These are phyloP conservation scores for Epichloe gansuensis DNA, from an alignment of 2,329 filamentous ascomycete species.

Conservation along the genomic window DNA sequence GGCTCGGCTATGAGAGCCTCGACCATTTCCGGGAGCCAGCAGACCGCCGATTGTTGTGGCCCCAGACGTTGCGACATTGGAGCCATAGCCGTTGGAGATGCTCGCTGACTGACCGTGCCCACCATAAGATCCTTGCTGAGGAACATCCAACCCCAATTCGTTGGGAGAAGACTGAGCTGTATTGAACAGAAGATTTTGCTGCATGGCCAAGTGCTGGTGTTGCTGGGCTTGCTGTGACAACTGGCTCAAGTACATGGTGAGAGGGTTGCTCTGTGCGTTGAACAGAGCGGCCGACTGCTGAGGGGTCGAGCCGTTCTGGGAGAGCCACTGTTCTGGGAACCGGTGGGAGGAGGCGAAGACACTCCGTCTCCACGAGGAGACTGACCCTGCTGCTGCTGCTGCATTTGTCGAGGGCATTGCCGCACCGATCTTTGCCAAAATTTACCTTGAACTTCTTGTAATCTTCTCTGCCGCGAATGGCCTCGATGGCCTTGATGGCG, in stretches of 20 bases:
- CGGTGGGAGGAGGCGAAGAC: conserved; percentile 45
- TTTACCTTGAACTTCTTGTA: conserved; percentile 99
- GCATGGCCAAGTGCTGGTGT: conserved; percentile 57
- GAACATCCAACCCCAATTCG: conserved; percentile 45
- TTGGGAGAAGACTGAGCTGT: conserved; percentile 50
- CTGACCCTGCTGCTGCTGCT: conserved; percentile 35
- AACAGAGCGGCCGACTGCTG: conserved; percentile 62
- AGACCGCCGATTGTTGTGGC: conserved; percentile 65
- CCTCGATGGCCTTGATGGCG: conserved; percentile 98
- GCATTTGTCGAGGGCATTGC: conserved; percentile 83
- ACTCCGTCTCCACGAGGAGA: conserved; percentile 54
- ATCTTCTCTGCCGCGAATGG: conserved; percentile 84
- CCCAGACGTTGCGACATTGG: conserved; percentile 38
- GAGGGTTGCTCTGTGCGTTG: conserved; percentile 73
- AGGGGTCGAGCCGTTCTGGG: conserved; percentile 43
- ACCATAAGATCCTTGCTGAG: conserved; percentile 47
- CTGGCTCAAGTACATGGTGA: conserved; percentile 88
- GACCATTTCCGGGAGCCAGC: conserved; percentile 55
- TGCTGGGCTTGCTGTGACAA: conserved; percentile 60
- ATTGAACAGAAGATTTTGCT: conserved; percentile 73
- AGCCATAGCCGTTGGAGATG: conserved; percentile 51
- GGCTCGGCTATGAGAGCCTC: conserved; percentile 61
- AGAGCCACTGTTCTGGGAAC: conserved; percentile 46
- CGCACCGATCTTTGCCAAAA: conserved; percentile 96
- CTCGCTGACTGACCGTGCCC: conserved; percentile 55